phyloP scores from a whole-genome alignment of 345 rosid genomes.

The Citrus mangshanensis region DNA sequence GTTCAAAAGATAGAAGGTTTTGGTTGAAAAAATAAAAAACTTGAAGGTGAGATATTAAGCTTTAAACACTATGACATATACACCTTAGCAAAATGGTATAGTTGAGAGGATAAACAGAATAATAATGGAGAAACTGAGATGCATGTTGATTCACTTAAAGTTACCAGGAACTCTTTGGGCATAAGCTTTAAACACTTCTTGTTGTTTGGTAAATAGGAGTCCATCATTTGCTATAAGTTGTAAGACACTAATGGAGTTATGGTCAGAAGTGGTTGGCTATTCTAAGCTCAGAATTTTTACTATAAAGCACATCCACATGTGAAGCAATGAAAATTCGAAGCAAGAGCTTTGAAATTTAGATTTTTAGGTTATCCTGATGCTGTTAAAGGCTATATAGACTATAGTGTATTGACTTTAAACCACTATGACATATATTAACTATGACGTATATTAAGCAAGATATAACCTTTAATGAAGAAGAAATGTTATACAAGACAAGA shows the following conservation, averaged over 20 bases:
- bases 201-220: background rate
- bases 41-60: background rate
- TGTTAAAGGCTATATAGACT: too few relatives aligned
- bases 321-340: background rate
- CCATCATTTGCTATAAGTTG: background rate
- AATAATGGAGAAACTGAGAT: background rate
- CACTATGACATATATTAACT: background rate
- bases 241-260: background rate
- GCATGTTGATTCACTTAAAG: background rate
- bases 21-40: too few relatives aligned
- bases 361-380: rapidly evolving
- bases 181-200: rapidly evolving
- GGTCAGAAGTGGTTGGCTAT: background rate
- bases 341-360: background rate
- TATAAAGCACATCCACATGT: background rate
- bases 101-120: background rate
- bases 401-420: background rate
- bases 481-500: background rate
- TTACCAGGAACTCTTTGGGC: background rate
- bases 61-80: background rate
- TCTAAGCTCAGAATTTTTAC: background rate
- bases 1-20: too few relatives aligned
- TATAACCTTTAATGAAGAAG: background rate
- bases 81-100: background rate
- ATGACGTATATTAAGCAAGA: background rate